phyloP scores from a whole-genome alignment of 306 rosid species.

The Quercus rubra region DNA sequence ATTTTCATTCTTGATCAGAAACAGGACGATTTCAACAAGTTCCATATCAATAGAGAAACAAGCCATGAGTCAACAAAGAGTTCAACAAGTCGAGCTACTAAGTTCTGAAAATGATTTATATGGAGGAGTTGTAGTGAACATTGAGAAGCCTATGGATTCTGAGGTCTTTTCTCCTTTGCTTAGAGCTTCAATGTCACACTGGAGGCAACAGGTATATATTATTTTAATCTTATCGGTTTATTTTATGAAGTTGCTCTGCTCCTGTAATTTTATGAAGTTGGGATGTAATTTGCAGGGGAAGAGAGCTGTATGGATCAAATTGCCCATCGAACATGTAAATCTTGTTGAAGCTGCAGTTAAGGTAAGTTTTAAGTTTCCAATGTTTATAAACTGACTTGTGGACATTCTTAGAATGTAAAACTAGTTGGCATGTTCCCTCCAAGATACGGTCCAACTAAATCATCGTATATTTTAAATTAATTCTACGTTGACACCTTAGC shows the following conservation, averaged over 20 bases:
- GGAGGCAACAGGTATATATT: constrained; percentile 34
- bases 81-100: neutral
- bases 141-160: constrained; percentile 44
- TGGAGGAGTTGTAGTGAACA: constrained; percentile 53
- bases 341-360: constrained; percentile 63
- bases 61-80: neutral
- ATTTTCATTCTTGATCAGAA: too few species aligned
- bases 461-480: too few species aligned
- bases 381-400: neutral
- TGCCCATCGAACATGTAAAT: constrained; percentile 49
- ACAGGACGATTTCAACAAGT: neutral
- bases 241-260: too few species aligned
- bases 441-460: too few species aligned
- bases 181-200: constrained; percentile 40
- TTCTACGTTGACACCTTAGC: too few species aligned
- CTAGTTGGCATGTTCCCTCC: too few species aligned
- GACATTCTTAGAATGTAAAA: neutral
- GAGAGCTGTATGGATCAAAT: constrained; percentile 81
- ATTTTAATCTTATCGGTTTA: too few species aligned
- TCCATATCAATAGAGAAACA: neutral
- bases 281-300: constrained; percentile 44
- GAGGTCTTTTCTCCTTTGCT: constrained; percentile 36
- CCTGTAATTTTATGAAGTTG: neutral
- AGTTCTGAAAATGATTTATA: constrained; percentile 22
- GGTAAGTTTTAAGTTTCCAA: constrained; percentile 24